phyloP scores from a whole-genome alignment of 768 basidiomycete species.

The Phaeotremella skinneri region DNA sequence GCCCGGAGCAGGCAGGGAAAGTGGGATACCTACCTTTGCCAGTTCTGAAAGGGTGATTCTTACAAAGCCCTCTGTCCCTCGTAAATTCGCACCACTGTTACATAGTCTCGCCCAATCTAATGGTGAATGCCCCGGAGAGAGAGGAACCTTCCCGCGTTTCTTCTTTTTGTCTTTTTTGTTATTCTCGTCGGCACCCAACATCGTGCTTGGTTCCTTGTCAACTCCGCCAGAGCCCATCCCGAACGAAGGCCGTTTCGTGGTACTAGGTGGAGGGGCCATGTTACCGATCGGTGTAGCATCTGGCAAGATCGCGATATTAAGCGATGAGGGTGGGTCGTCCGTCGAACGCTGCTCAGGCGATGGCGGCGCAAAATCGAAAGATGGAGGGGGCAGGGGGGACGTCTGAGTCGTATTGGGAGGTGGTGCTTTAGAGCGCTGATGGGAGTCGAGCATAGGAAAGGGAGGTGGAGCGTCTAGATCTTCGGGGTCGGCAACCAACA shows the following conservation, averaged over 20 bases:
- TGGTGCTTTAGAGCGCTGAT: constrained; percentile 41
- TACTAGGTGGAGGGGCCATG: constrained; percentile 45
- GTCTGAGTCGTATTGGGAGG: constrained; percentile 7
- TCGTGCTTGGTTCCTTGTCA: constrained; percentile 61
- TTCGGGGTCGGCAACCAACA: constrained; percentile 17
- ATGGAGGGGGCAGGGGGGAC: constrained; percentile 16
- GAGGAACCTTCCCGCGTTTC: constrained; percentile 70
- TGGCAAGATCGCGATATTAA: constrained; percentile 39
- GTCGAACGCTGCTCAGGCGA: constrained; percentile 21
- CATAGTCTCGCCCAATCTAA: constrained; percentile 93
- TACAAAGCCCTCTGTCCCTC: constrained; percentile 57
- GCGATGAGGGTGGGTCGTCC: constrained; percentile 28
- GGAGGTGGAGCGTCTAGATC: constrained; percentile 48
- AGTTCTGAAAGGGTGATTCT: constrained; percentile 36
- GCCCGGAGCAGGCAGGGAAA: constrained; percentile 58
- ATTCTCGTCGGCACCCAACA: constrained; percentile 59
- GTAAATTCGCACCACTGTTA: constrained; percentile 71
- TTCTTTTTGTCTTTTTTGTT: constrained; percentile 55
- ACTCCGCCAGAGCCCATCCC: constrained; percentile 36
- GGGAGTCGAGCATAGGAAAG: constrained; percentile 51
- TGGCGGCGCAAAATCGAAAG: constrained; percentile 35
- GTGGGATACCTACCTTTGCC: constrained; percentile 34
- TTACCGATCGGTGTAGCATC: constrained; percentile 38
- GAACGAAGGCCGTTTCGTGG: constrained; percentile 41
- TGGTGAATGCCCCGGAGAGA: constrained; percentile 86